Base-by-base conservation (phyloP, 2,329 filamentous ascomycete genomes). In the Hypoxylon sp. region DNA sequence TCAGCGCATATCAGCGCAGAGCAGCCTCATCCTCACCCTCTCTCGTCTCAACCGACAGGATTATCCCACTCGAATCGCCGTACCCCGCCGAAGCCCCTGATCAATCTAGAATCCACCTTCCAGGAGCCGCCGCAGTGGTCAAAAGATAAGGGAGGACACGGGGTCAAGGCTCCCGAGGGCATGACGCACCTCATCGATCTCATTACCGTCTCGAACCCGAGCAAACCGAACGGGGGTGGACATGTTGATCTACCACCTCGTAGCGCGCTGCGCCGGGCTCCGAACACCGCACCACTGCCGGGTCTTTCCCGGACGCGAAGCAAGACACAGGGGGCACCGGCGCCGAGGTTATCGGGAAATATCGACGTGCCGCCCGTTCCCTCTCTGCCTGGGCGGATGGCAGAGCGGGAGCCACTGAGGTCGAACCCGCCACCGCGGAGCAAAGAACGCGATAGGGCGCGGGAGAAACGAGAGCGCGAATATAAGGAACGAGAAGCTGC, bases 61-160 rank as follows among this genome's bases (percentile, higher is more conserved):
- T 11, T 63, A 7, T 58, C 66, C 6, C 58, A 67, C 35, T 56
- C 63, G n/a, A 67, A 68, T 38, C 67, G 69, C 1, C 67, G 66
- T 35, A 62, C 63, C 11, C 60, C 51, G 11, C 64, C 66, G n/a
- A 71, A 67, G 43, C 72, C 71, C 7, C 60, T 73, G 1, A 58
- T 73, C 18, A 66, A 68, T 31, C 40, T 73, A 35, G 65, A 67
- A 3, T 63, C 70, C 2, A 58, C 45, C 2, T 58, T 67, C 41
- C 66, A 68, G n/a, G 69, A 70, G 41, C 58, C 70, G 9, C 69
- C 70, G 2, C 72, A 72, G 31, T 72, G 71, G 71, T 59, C 63
- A 15, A 67, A 65, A 23, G 63, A 69, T 8, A 64, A 64, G 42
- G 62, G 45, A 18, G 72, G 72, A 6, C 72, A 69, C 18, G 72